Evolutionary conservation across 2,329 filamentous ascomycete species (phyloP), one percentile per base, ranked within the genome.

Genomic region (Fusarium devonianum): DNA sequence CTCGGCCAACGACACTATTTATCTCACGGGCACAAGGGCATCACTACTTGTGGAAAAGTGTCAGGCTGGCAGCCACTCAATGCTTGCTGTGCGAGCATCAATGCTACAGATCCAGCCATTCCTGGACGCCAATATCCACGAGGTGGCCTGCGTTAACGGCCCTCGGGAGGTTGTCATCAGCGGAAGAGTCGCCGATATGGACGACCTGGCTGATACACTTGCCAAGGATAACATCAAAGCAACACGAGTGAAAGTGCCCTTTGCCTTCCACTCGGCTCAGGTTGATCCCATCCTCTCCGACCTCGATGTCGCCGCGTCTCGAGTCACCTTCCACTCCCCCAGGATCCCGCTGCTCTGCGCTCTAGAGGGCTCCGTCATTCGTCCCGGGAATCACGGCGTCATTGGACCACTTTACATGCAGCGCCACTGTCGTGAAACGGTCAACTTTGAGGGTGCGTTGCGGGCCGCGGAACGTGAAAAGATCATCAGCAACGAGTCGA

Each of bases 1-100:
- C n/a, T 83, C 81, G 5, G 77, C 76, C n/a, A 74, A 73, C 36
- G 84, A 87, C 63, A 78, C 81, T 60, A 73, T 90, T 12, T 82
- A 80, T 26, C 73, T 89, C 1, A 82, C 86, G 22, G 85, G 85
- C 6, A 62, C 71, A n/a, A 35, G 2, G 26, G 40, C n/a, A 14
- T 36, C 21, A 13, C 23, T 48, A 1, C 29, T 48, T 3, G 22
- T 28, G 22, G 13, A 41, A 2, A 34, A 41, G 12, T 41, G 36
- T 6, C 17, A 34, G n/a, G 30, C 17, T 1, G 36, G 48, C 4
- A 48, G 19, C 9, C 43, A 51, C 22, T 47, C 48, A 6, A 51
- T 73, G 69, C 44, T 73, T n/a, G 58, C 66, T 7, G 64, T 71
- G 6, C 63, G 61, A 11, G 32, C 62, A 21, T 21, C 32, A 11